These are phyloP conservation scores for Hyparrhenia diplandra DNA, from an alignment of 176 grass and related monocot genomes.

Conservation along the genomic window DNA sequence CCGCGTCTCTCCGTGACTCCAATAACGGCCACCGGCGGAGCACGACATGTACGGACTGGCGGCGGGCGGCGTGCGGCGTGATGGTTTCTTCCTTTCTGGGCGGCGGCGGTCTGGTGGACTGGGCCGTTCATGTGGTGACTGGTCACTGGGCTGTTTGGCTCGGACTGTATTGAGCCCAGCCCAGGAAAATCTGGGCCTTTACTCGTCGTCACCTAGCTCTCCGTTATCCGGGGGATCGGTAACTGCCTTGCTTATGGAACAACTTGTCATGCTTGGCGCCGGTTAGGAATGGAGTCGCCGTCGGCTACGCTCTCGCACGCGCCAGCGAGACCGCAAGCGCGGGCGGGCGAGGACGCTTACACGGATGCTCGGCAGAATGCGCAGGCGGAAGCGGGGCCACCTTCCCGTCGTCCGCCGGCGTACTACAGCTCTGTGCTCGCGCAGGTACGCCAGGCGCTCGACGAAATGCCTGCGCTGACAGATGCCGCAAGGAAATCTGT, in stretches of 20 bases:
- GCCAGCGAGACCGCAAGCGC: neutral
- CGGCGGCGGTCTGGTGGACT: neutral
- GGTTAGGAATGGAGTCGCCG: conserved; percentile 17
- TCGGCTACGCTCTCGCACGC: neutral
- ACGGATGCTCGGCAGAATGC: neutral
- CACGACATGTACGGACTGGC: no score
- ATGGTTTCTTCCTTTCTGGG: neutral
- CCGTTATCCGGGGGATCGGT: neutral
- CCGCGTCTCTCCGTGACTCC: neutral
- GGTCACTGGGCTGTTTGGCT: neutral
- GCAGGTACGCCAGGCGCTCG: conserved; percentile 39
- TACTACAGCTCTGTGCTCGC: conserved; percentile 46
- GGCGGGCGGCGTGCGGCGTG: neutral
- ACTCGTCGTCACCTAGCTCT: neutral
- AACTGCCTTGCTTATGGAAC: no score
- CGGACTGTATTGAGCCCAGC: neutral
- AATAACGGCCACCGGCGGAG: neutral
- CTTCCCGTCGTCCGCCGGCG: neutral
- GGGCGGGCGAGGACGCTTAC: neutral
- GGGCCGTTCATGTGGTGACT: neutral
- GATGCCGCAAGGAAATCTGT: neutral
- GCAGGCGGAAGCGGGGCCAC: neutral
- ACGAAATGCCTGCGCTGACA: conserved; percentile 32
- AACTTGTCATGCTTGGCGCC: no score
- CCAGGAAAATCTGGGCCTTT: neutral